These are phyloP conservation scores for Neofusicoccum kwambonambiense DNA, from an alignment of 2,329 filamentous ascomycete species.

Conservation along the genomic window DNA sequence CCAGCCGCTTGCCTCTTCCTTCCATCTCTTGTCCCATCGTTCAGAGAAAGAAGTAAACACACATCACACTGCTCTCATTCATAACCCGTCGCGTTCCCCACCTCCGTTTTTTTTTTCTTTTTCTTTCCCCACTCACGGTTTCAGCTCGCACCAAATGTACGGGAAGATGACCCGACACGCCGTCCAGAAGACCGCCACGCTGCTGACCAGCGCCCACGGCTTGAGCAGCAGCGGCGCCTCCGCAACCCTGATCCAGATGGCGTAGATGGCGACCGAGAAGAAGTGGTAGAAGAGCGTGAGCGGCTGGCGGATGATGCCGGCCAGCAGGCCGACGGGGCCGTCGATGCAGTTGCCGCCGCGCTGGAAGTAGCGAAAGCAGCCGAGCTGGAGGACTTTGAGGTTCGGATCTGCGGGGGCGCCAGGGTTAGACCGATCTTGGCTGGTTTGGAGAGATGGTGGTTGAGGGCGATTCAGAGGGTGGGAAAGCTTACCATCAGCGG, in stretches of 20 bases:
- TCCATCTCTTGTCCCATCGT: no score
- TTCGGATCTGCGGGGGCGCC: constrained; percentile 53
- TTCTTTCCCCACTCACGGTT: constrained; percentile 22
- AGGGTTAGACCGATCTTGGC: no score
- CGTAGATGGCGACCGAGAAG: constrained; percentile 86
- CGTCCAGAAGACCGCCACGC: constrained; percentile 71
- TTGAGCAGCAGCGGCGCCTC: constrained; percentile 43
- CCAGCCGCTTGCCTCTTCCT: no score
- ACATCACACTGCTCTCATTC: no score
- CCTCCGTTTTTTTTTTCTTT: no score
- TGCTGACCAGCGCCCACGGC: constrained; percentile 59
- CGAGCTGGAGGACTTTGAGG: constrained; percentile 76
- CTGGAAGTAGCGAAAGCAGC: constrained; percentile 92
- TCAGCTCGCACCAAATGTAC: constrained; percentile 70
- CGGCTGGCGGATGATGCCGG: constrained; percentile 75
- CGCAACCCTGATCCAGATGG: constrained; percentile 68
- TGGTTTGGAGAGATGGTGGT: no score
- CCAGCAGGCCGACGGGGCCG: constrained; percentile 78
- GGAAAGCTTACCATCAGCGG: constrained; percentile 63
- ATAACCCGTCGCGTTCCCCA: no score
- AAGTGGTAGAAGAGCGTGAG: constrained; percentile 85
- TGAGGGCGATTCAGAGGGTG: background rate
- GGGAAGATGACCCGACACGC: constrained; percentile 81
- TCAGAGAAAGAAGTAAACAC: no score
- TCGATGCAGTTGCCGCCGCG: constrained; percentile 68